A percentile compares a stretch with the other conserved stretches of the same genome.
Conservation (phyloP, 345 rosid genomes). For the Brassica incana region DNA sequence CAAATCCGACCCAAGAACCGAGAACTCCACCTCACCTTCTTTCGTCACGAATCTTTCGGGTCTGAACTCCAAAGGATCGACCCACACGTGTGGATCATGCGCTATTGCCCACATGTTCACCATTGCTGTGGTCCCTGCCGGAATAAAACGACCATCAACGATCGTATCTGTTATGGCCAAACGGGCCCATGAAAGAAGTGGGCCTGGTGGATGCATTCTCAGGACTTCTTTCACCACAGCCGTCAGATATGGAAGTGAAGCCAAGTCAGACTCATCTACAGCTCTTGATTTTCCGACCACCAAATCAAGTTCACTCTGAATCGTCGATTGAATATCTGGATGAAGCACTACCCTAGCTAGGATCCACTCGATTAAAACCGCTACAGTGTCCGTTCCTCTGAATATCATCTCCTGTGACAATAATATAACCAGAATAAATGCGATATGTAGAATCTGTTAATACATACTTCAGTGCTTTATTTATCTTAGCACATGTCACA, state of each 20-base stretch:
- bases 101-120: constrained; percentile 97
- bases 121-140: constrained; percentile 85
- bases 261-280: constrained; percentile 56
- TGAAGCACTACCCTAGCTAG: constrained; percentile 80
- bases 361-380: constrained; percentile 86
- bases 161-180: constrained; percentile 69
- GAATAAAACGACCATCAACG: constrained; percentile 73
- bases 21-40: constrained; percentile 53
- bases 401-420: constrained; percentile 79
- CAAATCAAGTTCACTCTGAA: constrained; percentile 63
- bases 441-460: constrained; percentile 19
- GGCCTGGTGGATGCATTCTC: constrained; percentile 92
- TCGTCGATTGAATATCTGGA: constrained; percentile 61
- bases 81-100: constrained; percentile 74
- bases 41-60: constrained; percentile 62
- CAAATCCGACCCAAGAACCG: constrained; percentile 80
- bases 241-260: constrained; percentile 52
- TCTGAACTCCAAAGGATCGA: constrained; percentile 59
- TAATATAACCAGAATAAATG: neutral
- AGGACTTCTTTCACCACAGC: constrained; percentile 80
- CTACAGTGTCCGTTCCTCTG: constrained; percentile 86
- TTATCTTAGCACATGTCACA: constrained; percentile 21
- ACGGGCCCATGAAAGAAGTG: constrained; percentile 91
- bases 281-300: constrained; percentile 60
- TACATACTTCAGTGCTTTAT: constrained; percentile 8